These are phyloP conservation scores for Thinopyrum elongatum DNA, from an alignment of 176 grass and related monocot genomes.

Conservation along the genomic window DNA sequence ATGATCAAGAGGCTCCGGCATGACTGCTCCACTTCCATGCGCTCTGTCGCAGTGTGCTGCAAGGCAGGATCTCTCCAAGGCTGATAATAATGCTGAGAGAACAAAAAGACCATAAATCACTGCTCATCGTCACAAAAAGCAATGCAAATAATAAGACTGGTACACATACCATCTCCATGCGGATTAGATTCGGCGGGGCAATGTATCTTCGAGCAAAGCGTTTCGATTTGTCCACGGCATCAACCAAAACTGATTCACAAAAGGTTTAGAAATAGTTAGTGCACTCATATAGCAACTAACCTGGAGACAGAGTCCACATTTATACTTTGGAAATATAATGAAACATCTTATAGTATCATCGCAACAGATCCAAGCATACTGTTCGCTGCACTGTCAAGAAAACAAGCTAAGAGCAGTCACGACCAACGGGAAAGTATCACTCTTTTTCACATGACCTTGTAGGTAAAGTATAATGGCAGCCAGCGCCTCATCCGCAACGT, in stretches of 20 bases:
- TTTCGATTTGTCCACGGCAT: slow-evolving; percentile 42
- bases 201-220: slow-evolving; percentile 63
- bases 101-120: background rate
- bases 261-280: background rate
- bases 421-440: slow-evolving; percentile 51
- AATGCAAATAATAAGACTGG: background rate
- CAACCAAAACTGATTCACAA: slow-evolving; percentile 44
- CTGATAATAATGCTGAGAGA: slow-evolving; percentile 69
- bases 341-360: slow-evolving; percentile 5
- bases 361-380: slow-evolving; percentile 20
- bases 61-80: slow-evolving; percentile 52
- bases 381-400: slow-evolving; percentile 38
- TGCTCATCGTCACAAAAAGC: background rate
- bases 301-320: background rate
- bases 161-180: slow-evolving; percentile 80
- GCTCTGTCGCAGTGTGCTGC: slow-evolving; percentile 44
- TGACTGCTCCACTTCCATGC: slow-evolving; percentile 69
- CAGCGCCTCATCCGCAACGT: slow-evolving; percentile 47
- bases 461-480: slow-evolving; percentile 73
- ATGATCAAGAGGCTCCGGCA: slow-evolving; percentile 65
- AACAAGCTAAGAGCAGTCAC: slow-evolving; percentile 64
- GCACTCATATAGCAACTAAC: background rate
- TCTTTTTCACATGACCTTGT: slow-evolving; percentile 54
- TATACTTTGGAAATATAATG: background rate
- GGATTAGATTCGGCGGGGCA: slow-evolving; percentile 67